phyloP scores from a whole-genome alignment of 352 stramenopile species.

The Phytopythium vexans region DNA sequence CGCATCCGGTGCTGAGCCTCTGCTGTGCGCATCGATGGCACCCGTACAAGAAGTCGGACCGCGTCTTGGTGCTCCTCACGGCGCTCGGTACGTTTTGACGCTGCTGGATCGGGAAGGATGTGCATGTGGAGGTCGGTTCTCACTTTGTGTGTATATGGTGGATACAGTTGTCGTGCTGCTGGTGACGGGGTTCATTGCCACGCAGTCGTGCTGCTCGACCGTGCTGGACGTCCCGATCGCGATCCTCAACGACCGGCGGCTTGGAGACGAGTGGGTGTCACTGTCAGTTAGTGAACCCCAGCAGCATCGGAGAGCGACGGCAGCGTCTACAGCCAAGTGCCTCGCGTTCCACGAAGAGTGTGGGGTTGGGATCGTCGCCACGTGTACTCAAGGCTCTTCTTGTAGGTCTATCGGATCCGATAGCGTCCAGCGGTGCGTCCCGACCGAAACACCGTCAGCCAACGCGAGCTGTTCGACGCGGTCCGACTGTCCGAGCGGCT shows the following conservation, averaged over 20 bases:
- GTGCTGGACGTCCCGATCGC: neutral
- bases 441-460: constrained; percentile 4
- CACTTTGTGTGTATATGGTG: neutral
- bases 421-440: constrained; percentile 16
- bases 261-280: too few relatives aligned
- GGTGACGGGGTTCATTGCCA: constrained; percentile 2
- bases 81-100: constrained; percentile 40
- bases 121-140: constrained; percentile 9
- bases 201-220: constrained; percentile 1
- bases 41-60: constrained; percentile 48
- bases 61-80: constrained; percentile 43
- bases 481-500: constrained; percentile 25
- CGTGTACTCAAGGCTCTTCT: constrained; percentile 35
- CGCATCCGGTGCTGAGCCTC: constrained; percentile 41
- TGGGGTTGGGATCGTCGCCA: constrained; percentile 1
- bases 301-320: too few relatives aligned
- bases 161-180: neutral
- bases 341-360: constrained; percentile 25
- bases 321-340: constrained; percentile 7
- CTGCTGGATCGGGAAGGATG: constrained; percentile 30
- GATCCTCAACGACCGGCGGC: too few relatives aligned
- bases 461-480: constrained; percentile 6
- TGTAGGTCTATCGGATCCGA: constrained; percentile 12
- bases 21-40: constrained; percentile 43
- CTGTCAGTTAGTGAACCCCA: too few relatives aligned